These are phyloP conservation scores for Stipa capillata DNA, from an alignment of 176 grass and related monocot species.

Conservation along the genomic window DNA sequence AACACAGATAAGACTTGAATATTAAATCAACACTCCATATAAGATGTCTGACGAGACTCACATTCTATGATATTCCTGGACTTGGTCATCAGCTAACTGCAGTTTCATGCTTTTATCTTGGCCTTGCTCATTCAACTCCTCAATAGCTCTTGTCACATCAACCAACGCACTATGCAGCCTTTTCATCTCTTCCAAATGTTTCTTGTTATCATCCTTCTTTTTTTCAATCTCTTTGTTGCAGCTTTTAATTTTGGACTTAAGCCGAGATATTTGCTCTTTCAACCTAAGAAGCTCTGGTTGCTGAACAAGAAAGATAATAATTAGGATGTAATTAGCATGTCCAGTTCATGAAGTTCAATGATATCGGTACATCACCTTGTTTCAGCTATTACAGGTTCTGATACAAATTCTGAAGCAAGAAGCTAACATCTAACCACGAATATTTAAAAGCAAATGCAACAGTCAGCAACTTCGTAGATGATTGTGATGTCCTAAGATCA, in stretches of 20 bases:
- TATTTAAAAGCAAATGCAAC: background rate
- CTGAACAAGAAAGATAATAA: conserved; percentile 34
- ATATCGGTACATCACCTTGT: too few species aligned
- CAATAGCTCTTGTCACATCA: conserved; percentile 50
- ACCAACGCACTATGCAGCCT: conserved; percentile 55
- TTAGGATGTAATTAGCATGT: background rate
- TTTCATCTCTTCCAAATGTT: conserved; percentile 53
- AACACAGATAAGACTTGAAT: background rate
- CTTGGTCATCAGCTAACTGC: conserved; percentile 59
- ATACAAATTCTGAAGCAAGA: background rate
- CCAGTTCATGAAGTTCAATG: background rate
- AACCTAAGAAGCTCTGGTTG: conserved; percentile 87
- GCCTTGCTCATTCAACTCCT: conserved; percentile 57
- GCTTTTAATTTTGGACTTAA: conserved; percentile 90
- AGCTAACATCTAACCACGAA: background rate
- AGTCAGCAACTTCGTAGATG: background rate
- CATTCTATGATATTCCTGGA: conserved; percentile 81
- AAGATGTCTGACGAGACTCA: conserved; percentile 30
- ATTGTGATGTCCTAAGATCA: background rate
- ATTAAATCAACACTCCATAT: background rate
- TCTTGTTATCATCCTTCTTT: conserved; percentile 79
- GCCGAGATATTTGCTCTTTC: conserved; percentile 75
- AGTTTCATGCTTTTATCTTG: conserved; percentile 55
- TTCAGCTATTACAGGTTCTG: too few species aligned
- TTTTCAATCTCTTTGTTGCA: conserved; percentile 72